A percentile compares a stretch with the other conserved stretches of the same genome.
phyloP scores from a whole-genome alignment of 2,329 filamentous ascomycete genomes.

The Sordariomycetes sp. region DNA sequence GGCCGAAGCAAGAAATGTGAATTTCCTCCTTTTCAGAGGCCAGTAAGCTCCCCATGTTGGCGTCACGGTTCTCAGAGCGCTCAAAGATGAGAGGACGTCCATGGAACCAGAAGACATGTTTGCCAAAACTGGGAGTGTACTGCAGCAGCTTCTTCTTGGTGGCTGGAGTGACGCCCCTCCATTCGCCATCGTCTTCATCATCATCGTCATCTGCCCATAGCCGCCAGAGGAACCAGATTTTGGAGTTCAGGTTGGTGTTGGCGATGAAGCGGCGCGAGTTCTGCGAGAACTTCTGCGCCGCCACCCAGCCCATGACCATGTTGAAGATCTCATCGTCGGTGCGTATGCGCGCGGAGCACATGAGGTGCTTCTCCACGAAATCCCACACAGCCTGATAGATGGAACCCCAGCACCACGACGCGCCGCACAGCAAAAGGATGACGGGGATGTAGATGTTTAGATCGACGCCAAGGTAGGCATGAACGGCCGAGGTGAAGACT shows the following conservation, averaged over 20 bases:
- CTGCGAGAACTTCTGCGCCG: slow-evolving; percentile 51
- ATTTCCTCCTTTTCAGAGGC: slow-evolving; percentile 49
- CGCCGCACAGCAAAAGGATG: slow-evolving; percentile 37
- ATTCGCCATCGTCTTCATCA: slow-evolving; percentile 29
- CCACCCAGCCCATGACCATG: slow-evolving; percentile 63
- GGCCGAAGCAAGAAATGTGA: slow-evolving; percentile 51
- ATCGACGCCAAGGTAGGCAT: slow-evolving; percentile 51
- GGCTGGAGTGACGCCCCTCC: slow-evolving; percentile 19
- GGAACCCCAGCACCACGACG: slow-evolving; percentile 45
- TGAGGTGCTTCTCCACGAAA: slow-evolving; percentile 43
- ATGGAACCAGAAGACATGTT: slow-evolving; percentile 60
- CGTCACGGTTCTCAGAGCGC: slow-evolving; percentile 38
- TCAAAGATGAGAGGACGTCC: slow-evolving; percentile 48
- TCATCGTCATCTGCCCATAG: slow-evolving; percentile 35
- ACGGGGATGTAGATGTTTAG: slow-evolving; percentile 53
- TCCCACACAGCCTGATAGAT: slow-evolving; percentile 36
- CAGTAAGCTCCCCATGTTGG: slow-evolving; percentile 24
- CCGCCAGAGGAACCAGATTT: slow-evolving; percentile 38
- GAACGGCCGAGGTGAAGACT: slow-evolving; percentile 40
- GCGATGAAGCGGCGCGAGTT: slow-evolving; percentile 54
- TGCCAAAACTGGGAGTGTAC: slow-evolving; percentile 60
- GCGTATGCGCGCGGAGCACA: slow-evolving; percentile 57
- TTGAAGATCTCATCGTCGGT: slow-evolving; percentile 66
- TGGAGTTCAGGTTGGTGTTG: slow-evolving; percentile 50
- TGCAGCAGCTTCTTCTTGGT: slow-evolving; percentile 34